Conservation (phyloP, 305 asterid genomes). For the Rubia peregrina region DNA sequence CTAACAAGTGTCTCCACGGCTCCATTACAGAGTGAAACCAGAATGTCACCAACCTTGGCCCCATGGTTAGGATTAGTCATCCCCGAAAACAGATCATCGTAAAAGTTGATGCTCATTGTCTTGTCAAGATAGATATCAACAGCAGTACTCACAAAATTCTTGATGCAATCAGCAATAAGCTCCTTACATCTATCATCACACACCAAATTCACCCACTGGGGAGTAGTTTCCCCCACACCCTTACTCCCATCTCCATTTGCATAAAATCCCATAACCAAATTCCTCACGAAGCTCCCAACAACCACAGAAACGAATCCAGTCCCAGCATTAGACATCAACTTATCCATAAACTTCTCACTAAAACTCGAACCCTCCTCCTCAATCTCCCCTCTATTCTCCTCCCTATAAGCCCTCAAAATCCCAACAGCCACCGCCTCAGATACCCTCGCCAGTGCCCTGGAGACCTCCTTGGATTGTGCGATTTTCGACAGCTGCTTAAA, state of each 20-base stretch:
- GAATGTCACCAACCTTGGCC: slow-evolving; percentile 43
- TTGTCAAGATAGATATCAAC: slow-evolving; percentile 79
- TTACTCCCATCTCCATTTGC: slow-evolving; percentile 26
- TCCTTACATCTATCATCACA: slow-evolving; percentile 52
- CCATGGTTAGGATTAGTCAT: slow-evolving; percentile 88
- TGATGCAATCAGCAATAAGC: slow-evolving; percentile 62
- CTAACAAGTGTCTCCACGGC: slow-evolving; percentile 77
- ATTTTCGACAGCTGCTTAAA: slow-evolving; percentile 76
- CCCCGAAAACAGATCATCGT: slow-evolving; percentile 71
- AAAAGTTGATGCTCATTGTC: slow-evolving; percentile 70
- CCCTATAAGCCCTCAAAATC: slow-evolving; percentile 55
- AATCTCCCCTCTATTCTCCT: slow-evolving; percentile 26
- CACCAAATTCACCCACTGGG: slow-evolving; percentile 48
- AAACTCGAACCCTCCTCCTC: slow-evolving; percentile 36
- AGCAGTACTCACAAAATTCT: slow-evolving; percentile 74
- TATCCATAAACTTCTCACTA: slow-evolving; percentile 57
- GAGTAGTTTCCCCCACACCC: slow-evolving; percentile 22
- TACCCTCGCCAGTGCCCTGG: slow-evolving; percentile 36
- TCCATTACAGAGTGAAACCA: slow-evolving; percentile 77
- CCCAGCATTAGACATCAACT: slow-evolving; percentile 70
- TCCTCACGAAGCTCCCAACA: slow-evolving; percentile 77
- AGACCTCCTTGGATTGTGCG: slow-evolving; percentile 59
- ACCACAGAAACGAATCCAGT: slow-evolving; percentile 70
- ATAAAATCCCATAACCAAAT: slow-evolving; percentile 65
- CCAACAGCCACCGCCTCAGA: slow-evolving; percentile 62